phyloP scores from a whole-genome alignment of 805 yeast genomes.

The Kodamaea sagamina region DNA sequence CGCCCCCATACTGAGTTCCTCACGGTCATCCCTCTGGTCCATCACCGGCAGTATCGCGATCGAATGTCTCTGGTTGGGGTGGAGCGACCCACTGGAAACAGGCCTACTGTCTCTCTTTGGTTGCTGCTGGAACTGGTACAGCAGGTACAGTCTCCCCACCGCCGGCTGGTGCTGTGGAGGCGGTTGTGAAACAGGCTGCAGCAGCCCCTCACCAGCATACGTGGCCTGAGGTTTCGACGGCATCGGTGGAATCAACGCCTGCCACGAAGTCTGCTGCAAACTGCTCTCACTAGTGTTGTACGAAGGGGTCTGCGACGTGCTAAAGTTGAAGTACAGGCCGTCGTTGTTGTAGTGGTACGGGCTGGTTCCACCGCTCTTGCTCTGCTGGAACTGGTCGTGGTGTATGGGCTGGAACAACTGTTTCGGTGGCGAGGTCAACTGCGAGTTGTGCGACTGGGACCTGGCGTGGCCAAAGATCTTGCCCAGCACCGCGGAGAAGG shows the following conservation, averaged over 20 bases:
- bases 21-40: slow-evolving; percentile 13
- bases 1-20: background rate
- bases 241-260: slow-evolving; percentile 38
- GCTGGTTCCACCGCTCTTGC: slow-evolving; percentile 5
- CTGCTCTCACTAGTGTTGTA: background rate
- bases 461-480: slow-evolving; percentile 14
- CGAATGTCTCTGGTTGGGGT: slow-evolving; percentile 28
- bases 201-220: slow-evolving; percentile 1
- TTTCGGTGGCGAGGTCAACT: slow-evolving; percentile 14
- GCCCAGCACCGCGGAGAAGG: slow-evolving; percentile 6
- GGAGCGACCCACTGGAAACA: background rate
- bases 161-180: slow-evolving; percentile 5
- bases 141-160: slow-evolving; percentile 3
- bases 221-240: slow-evolving; percentile 23
- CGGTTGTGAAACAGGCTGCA: slow-evolving; percentile 8
- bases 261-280: slow-evolving; percentile 21
- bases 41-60: slow-evolving; percentile 29
- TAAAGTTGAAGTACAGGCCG: slow-evolving; percentile 5
- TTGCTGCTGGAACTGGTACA: slow-evolving; percentile 5
- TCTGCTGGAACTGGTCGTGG: slow-evolving; percentile 14
- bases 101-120: background rate
- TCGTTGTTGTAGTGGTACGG: slow-evolving; percentile 7
- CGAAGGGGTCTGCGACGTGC: slow-evolving; percentile 1
- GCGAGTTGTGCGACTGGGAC: slow-evolving; percentile 18
- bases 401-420: slow-evolving; percentile 18